These are phyloP conservation scores for Tolypocladium inflatum DNA, from an alignment of 2,329 filamentous ascomycete genomes.

Conservation along the genomic window DNA sequence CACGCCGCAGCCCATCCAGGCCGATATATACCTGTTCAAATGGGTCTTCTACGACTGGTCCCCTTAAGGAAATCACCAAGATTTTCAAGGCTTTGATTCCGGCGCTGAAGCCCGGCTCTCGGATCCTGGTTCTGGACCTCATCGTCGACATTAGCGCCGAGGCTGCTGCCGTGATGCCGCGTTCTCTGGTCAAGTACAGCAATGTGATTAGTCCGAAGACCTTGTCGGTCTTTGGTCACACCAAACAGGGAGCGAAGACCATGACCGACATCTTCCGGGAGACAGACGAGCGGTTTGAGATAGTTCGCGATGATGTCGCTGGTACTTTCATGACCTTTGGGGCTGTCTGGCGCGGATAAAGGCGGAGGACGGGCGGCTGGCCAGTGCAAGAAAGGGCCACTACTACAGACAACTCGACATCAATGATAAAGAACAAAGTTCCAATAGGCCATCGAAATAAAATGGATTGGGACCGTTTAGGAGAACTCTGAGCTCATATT, in stretches of 20 bases:
- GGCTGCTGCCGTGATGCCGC: slow-evolving; percentile 6
- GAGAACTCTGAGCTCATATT: no score
- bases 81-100: slow-evolving; percentile 32
- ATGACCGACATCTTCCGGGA: slow-evolving; percentile 5
- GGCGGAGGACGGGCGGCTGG: not conserved
- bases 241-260: slow-evolving; percentile 6
- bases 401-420: no score
- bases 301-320: slow-evolving; percentile 1
- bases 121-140: slow-evolving; percentile 25
- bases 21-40: slow-evolving; percentile 41
- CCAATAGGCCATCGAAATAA: no score
- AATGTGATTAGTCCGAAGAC: slow-evolving; percentile 30
- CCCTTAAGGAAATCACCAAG: slow-evolving; percentile 26
- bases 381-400: no score
- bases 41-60: slow-evolving; percentile 46
- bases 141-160: slow-evolving; percentile 16
- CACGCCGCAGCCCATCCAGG: slow-evolving; percentile 23
- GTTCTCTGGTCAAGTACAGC: slow-evolving; percentile 2
- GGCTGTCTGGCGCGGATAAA: not conserved
- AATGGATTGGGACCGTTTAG: no score
- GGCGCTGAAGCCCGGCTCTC: slow-evolving; percentile 31
- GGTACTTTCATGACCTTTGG: not conserved
- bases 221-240: slow-evolving; percentile 33
- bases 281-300: slow-evolving; percentile 8
- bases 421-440: no score